Evolutionary conservation across 805 yeast genomes (phyloP).

Genomic region (Ogataea populi-albae): DNA sequence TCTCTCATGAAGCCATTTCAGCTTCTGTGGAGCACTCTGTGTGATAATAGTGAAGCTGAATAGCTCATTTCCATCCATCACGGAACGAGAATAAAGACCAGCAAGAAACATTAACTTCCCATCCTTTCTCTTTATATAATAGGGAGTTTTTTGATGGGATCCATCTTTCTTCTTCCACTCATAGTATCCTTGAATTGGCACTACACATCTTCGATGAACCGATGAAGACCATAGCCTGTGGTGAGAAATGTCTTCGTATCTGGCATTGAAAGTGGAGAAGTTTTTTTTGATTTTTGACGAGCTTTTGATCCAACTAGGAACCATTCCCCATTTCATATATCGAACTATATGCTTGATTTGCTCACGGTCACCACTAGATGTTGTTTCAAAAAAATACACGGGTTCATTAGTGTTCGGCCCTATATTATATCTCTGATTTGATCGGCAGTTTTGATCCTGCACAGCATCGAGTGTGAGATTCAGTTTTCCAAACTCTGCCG

Average conservation of each 20-base stretch:
- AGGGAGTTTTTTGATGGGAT: constrained; percentile 52
- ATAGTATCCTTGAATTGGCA: constrained; percentile 80
- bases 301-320: constrained; percentile 62
- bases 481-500: constrained; percentile 35
- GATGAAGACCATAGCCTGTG: constrained; percentile 57
- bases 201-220: constrained; percentile 58
- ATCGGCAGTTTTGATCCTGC: constrained; percentile 19
- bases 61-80: constrained; percentile 32
- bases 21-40: constrained; percentile 57
- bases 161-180: constrained; percentile 60
- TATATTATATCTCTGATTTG: constrained; percentile 49
- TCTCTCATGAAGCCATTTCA: constrained; percentile 70
- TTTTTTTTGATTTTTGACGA: constrained; percentile 30
- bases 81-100: constrained; percentile 42
- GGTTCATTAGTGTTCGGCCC: constrained; percentile 58
- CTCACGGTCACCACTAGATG: constrained; percentile 11
- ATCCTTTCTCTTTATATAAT: constrained; percentile 57
- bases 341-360: constrained; percentile 28
- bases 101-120: constrained; percentile 61
- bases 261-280: constrained; percentile 67
- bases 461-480: constrained; percentile 28
- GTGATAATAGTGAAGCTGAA: constrained; percentile 67
- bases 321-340: constrained; percentile 77
- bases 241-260: constrained; percentile 57
- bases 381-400: constrained; percentile 27